These are phyloP conservation scores for Botrytis fabae DNA, from an alignment of 2,329 filamentous ascomycete genomes.

Conservation along the genomic window DNA sequence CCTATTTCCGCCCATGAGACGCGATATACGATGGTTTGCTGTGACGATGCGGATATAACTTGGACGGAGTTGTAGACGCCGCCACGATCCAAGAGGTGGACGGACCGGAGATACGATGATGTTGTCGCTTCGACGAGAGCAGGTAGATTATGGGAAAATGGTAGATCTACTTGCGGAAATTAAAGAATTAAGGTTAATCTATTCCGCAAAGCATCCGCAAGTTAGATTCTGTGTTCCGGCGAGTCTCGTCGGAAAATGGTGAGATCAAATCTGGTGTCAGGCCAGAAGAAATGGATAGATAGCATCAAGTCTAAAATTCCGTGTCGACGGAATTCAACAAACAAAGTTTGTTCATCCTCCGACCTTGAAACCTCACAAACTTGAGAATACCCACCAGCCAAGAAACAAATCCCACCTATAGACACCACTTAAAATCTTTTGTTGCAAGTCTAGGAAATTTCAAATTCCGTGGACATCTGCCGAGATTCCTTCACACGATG, in stretches of 20 bases:
- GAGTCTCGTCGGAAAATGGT: background rate
- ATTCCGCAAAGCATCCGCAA: background rate
- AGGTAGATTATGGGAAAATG: background rate
- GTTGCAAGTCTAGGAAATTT: slow-evolving; percentile 9
- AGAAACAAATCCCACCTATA: slow-evolving; percentile 13
- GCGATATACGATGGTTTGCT: background rate
- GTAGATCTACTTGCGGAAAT: background rate
- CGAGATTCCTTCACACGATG: background rate
- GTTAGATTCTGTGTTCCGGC: background rate
- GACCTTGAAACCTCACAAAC: background rate
- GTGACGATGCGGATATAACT: background rate
- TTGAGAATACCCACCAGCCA: background rate
- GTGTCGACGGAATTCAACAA: background rate
- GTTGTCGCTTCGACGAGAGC: background rate
- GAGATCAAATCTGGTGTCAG: background rate
- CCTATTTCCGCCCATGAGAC: background rate
- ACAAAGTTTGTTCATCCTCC: background rate
- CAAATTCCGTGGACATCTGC: slow-evolving; percentile 10
- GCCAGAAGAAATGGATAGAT: background rate
- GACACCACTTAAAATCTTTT: background rate
- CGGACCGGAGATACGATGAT: background rate
- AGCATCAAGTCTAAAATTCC: background rate
- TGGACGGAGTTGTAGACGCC: background rate
- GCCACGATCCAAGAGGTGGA: background rate
- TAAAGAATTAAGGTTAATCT: background rate